Evolutionary conservation across 1,284 basidiomycete species (phyloP), one percentile per base, ranked within the genome.

Genomic region (Austropuccinia psidii): DNA sequence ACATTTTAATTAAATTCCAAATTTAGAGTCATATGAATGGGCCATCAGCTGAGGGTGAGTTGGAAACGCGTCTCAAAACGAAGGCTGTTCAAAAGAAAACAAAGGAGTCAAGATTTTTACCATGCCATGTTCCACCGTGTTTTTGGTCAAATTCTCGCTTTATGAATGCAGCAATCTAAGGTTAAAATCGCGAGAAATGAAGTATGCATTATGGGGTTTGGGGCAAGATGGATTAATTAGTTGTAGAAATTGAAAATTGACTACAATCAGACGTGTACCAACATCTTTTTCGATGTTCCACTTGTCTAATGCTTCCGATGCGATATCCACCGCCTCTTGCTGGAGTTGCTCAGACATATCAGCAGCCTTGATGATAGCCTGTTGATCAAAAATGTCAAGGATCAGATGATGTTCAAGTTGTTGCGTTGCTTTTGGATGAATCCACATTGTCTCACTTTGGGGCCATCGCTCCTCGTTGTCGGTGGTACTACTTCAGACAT

Each of bases 221-320:
- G 5, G 17, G 29, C 8, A 21, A 61, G 27, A 21, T n/a, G 17
- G 41, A 24, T 33, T 33, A 24, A 43, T 19, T 17, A 6, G 7
- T 21, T 24, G n/a, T 24, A 29, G 35, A 43, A 11, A 62, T 57
- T 31, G n/a, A 35, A n/a, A 37, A 24, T 8, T 15, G 7, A 52
- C 9, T 4, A 5, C 29, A 58, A 37, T 27, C 24, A 41, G 37
- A 31, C 11, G 27, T 31, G 24, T n/a, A 39, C 68, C 8, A 24
- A 72, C 68, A 49, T 72, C 68, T 72, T 72, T 72, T 33, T 72
- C 68, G 33, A 72, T 61, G 57, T 72, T 72, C 68, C 68, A 72
- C 52, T 72, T 72, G 33, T 60, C 55, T 39, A 72, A 58, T 17
- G 57, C 68, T 35, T 72, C 68, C 29, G 57, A 60, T 39, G 68